Evolutionary conservation across 2,329 filamentous ascomycete species (phyloP).

Genomic region (Apiospora phragmitis): DNA sequence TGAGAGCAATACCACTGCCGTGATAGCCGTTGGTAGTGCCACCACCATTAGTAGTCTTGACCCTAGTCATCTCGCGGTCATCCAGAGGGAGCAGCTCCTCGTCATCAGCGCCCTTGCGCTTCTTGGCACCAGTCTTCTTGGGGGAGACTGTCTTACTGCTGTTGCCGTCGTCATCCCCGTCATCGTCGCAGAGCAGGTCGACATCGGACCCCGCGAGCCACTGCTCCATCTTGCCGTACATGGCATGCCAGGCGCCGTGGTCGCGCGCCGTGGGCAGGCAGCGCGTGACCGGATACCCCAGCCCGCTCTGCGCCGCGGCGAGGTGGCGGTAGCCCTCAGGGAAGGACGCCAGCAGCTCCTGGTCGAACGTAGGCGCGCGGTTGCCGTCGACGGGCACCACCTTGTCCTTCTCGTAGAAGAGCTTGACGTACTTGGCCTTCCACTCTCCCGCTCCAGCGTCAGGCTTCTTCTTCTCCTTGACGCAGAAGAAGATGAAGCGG

Average conservation of each 20-base stretch:
- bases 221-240: slow-evolving; percentile 45
- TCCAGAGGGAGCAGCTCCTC: neutral
- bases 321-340: slow-evolving; percentile 49
- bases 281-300: slow-evolving; percentile 45
- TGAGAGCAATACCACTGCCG: neutral
- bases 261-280: slow-evolving; percentile 41
- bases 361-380: slow-evolving; percentile 37
- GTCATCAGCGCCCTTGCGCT: neutral
- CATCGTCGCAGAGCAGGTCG: slow-evolving; percentile 15
- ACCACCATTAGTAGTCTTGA: neutral
- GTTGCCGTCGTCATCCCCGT: neutral
- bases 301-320: slow-evolving; percentile 44
- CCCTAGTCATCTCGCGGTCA: neutral
- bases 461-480: slow-evolving; percentile 25
- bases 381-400: slow-evolving; percentile 45
- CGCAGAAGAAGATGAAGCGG: slow-evolving; percentile 50
- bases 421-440: slow-evolving; percentile 47
- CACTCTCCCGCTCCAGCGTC: slow-evolving; percentile 27
- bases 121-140: neutral
- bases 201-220: slow-evolving; percentile 36
- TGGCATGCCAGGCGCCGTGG: slow-evolving; percentile 34
- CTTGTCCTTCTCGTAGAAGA: slow-evolving; percentile 53
- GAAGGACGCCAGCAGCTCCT: slow-evolving; percentile 38
- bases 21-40: neutral
- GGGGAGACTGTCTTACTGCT: neutral